Conservation (phyloP, 768 basidiomycete species). For the Dentipellis sp. region DNA sequence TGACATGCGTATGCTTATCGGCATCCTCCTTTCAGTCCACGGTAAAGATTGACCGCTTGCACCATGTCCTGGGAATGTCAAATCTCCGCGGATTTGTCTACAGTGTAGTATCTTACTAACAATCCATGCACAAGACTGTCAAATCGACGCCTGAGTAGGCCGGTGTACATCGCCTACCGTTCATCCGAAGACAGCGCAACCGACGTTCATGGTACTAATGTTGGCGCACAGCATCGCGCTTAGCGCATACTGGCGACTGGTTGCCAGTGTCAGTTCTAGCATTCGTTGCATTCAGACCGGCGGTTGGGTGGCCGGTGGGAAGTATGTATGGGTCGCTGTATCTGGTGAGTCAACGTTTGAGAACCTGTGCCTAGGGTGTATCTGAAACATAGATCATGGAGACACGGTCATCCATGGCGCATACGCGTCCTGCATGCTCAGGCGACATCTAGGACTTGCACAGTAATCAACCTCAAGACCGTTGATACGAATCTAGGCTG, state of each 20-base stretch:
- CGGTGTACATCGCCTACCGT: conserved; percentile 16
- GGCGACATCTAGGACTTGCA: background rate
- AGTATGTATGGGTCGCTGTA: background rate
- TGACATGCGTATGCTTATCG: too few relatives aligned
- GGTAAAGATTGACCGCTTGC: too few relatives aligned
- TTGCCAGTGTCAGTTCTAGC: background rate
- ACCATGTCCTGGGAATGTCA: too few relatives aligned
- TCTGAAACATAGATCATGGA: background rate
- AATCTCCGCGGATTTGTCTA: too few relatives aligned
- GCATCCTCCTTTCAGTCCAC: too few relatives aligned
- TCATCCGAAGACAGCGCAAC: conserved; percentile 9
- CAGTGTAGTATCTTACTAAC: conserved; percentile 18
- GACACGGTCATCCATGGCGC: background rate
- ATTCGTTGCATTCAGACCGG: background rate
- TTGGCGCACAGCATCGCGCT: conserved; percentile 6
- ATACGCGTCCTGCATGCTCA: background rate
- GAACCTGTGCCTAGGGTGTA: too few relatives aligned
- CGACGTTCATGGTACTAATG: conserved; percentile 3
- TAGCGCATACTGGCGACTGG: background rate
- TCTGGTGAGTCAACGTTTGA: background rate
- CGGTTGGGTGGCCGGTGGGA: background rate
- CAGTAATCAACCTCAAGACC: too few relatives aligned
- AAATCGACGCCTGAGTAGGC: conserved; percentile 14
- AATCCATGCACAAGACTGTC: conserved; percentile 20
- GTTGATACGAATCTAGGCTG: too few relatives aligned